These are phyloP conservation scores for Verticillium albo-atrum DNA, from an alignment of 2,329 filamentous ascomycete species.

Conservation along the genomic window DNA sequence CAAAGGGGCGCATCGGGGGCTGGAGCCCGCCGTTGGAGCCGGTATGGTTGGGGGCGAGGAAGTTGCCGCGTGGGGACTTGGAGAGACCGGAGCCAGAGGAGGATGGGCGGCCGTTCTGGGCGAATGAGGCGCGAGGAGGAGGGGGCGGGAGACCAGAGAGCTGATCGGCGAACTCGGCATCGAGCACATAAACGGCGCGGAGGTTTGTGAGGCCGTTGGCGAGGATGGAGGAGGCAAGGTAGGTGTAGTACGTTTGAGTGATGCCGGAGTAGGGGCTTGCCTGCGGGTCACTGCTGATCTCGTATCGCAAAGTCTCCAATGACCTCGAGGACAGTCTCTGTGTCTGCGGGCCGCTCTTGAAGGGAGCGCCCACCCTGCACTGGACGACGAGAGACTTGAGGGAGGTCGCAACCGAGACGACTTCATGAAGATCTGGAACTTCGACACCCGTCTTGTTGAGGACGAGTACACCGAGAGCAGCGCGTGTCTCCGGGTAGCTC, in stretches of 20 bases:
- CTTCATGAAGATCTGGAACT: slow-evolving; percentile 53
- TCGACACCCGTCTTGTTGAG: slow-evolving; percentile 69
- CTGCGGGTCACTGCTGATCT: slow-evolving; percentile 62
- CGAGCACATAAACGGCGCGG: slow-evolving; percentile 76
- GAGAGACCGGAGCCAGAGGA: slow-evolving; percentile 22
- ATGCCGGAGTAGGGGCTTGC: slow-evolving; percentile 54
- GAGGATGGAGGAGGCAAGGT: slow-evolving; percentile 79
- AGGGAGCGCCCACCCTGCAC: slow-evolving; percentile 42
- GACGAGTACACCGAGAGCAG: slow-evolving; percentile 61
- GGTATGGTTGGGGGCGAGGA: background rate
- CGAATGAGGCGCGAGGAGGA: slow-evolving; percentile 47
- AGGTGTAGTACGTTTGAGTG: slow-evolving; percentile 70
- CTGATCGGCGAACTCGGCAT: slow-evolving; percentile 75
- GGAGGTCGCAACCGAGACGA: slow-evolving; percentile 53
- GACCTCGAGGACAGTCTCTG: slow-evolving; percentile 65
- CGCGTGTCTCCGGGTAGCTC: slow-evolving; percentile 52
- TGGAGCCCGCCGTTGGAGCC: slow-evolving; percentile 13
- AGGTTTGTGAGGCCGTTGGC: slow-evolving; percentile 70
- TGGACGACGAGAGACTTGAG: slow-evolving; percentile 55
- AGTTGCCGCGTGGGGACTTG: slow-evolving; percentile 7
- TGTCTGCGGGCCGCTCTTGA: slow-evolving; percentile 41
- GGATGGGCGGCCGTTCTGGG: slow-evolving; percentile 29
- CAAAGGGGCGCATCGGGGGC: slow-evolving; percentile 19
- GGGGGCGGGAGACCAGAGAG: slow-evolving; percentile 67
- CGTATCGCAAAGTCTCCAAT: slow-evolving; percentile 72